Conservation (phyloP, 2,329 filamentous ascomycete genomes). For the Colletotrichum caudatum region DNA sequence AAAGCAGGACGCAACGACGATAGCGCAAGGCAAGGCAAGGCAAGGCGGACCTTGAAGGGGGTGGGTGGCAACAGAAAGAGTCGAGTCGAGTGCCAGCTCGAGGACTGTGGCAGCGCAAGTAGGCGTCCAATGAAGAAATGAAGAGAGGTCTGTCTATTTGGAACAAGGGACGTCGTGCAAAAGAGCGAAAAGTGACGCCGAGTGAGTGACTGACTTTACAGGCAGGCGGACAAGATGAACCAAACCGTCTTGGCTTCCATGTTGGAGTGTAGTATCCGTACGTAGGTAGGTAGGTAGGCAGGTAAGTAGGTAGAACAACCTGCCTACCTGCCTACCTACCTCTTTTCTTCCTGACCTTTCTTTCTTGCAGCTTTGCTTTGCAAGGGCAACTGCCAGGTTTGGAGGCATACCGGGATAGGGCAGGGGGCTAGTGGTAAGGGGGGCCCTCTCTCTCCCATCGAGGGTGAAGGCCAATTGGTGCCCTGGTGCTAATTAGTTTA, state of each 20-base stretch:
- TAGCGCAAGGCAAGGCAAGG: constrained; percentile 8
- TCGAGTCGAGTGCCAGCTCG: background rate
- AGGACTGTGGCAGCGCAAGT: background rate
- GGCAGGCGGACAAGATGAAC: background rate
- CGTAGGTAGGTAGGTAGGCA: too few species aligned
- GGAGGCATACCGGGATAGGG: background rate
- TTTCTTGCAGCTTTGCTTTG: background rate
- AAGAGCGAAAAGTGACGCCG: background rate
- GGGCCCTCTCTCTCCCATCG: background rate
- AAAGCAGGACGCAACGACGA: background rate
- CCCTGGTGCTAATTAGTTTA: background rate
- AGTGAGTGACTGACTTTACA: constrained; percentile 3
- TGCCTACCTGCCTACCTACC: background rate
- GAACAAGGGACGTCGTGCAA: constrained; percentile 5
- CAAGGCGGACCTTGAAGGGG: background rate
- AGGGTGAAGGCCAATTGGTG: constrained; percentile 3
- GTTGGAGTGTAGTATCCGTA: background rate
- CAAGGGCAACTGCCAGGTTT: constrained; percentile 8
- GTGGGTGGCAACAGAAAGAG: background rate
- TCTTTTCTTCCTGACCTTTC: background rate
- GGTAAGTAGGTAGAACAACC: too few species aligned
- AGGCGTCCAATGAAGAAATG: background rate
- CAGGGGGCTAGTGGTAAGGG: too few species aligned
- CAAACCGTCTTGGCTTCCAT: background rate
- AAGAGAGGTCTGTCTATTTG: background rate